A percentile compares a stretch with the other conserved stretches of the same genome.
Evolutionary conservation across 192 early-diverging fungal genomes (phyloP).

Genomic region (Coemansia sp.): DNA sequence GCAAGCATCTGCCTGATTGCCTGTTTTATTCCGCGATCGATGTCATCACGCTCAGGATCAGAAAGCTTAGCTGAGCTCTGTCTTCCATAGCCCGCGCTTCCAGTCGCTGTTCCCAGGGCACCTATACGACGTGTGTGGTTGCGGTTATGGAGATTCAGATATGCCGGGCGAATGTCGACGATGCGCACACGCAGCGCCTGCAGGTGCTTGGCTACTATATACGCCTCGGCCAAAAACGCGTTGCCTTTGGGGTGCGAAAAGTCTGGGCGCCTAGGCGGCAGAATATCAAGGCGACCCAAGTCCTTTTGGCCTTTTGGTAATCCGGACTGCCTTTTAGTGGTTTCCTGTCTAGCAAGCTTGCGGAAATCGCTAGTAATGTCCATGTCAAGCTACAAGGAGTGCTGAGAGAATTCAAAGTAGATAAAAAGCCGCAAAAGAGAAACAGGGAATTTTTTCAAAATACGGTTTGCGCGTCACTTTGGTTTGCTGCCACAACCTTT

Average conservation of each 20-base stretch:
- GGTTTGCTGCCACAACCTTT: no score
- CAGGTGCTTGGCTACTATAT: slow-evolving; percentile 58
- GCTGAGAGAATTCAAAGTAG: not conserved
- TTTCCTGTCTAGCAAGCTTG: slow-evolving; percentile 12
- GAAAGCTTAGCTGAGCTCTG: slow-evolving; percentile 39
- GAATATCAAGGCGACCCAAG: slow-evolving; percentile 21
- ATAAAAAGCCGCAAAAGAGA: not conserved
- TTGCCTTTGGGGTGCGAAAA: slow-evolving; percentile 35
- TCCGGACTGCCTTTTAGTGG: slow-evolving; percentile 6
- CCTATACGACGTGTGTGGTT: slow-evolving; percentile 7
- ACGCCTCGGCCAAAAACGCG: slow-evolving; percentile 58
- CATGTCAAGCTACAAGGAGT: no score
- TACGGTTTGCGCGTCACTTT: not conserved
- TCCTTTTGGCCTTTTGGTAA: slow-evolving; percentile 7
- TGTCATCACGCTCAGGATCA: slow-evolving; percentile 65
- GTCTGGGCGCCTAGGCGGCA: slow-evolving; percentile 27
- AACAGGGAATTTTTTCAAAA: not conserved
- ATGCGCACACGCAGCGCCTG: slow-evolving; percentile 52
- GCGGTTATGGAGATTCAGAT: slow-evolving; percentile 46
- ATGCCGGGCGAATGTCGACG: slow-evolving; percentile 53
- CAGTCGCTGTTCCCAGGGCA: not conserved
- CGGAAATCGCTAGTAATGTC: slow-evolving; percentile 34
- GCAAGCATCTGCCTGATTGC: slow-evolving; percentile 57
- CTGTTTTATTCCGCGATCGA: slow-evolving; percentile 61
- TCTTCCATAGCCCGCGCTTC: not conserved